Evolutionary conservation across 2,329 filamentous ascomycete genomes (phyloP).

Genomic region (Camillea tinctor): DNA sequence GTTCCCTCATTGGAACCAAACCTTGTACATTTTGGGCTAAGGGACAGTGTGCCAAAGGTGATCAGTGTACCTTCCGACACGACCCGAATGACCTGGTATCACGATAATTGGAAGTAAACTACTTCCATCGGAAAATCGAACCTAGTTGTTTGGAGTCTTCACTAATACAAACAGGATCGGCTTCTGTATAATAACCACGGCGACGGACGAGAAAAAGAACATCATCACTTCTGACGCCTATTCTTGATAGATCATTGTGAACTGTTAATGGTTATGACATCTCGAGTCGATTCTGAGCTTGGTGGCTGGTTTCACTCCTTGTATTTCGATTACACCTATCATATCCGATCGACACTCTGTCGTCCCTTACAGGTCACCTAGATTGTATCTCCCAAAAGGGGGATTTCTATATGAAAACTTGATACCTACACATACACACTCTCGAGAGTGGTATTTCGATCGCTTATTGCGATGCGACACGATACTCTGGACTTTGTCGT

Average conservation of each 20-base stretch:
- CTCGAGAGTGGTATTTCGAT: not conserved
- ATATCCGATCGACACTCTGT: not conserved
- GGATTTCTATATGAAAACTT: not conserved
- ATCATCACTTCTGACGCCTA: not conserved
- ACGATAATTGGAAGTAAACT: no score
- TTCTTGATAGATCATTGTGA: not conserved
- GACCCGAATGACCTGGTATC: constrained; percentile 44
- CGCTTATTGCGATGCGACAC: not conserved
- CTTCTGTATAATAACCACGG: not conserved
- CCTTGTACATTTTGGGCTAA: constrained; percentile 69
- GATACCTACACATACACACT: not conserved
- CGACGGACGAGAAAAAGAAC: not conserved
- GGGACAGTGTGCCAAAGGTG: constrained; percentile 70
- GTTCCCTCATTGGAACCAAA: constrained; percentile 62
- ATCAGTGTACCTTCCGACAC: constrained; percentile 72
- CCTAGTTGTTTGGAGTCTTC: not conserved
- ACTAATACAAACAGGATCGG: no score
- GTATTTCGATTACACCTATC: not conserved
- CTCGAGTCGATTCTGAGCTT: no score
- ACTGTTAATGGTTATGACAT: no score
- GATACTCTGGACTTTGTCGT: not conserved
- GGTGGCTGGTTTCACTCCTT: not conserved
- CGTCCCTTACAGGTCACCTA: not conserved
- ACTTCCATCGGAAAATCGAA: not conserved
- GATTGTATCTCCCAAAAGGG: not conserved